phyloP scores from a whole-genome alignment of 176 grass and related monocot genomes.

The Typha latifolia region DNA sequence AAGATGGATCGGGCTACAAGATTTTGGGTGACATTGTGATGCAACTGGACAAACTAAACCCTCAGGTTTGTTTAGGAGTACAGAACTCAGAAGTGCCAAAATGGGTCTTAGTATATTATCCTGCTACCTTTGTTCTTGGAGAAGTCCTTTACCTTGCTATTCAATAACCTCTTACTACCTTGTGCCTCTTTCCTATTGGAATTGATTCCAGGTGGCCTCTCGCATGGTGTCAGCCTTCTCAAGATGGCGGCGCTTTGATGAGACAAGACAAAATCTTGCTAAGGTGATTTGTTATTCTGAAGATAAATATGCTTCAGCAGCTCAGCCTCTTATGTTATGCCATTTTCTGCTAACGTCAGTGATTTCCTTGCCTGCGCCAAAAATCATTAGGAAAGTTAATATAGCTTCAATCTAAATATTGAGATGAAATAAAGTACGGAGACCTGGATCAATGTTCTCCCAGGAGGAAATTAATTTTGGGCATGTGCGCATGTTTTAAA shows the following conservation, averaged over 20 bases:
- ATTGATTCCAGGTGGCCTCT: constrained; percentile 59
- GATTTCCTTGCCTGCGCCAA: no score
- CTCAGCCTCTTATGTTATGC: no score
- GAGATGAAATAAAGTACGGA: no score
- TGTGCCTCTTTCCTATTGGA: constrained; percentile 1
- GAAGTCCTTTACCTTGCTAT: not conserved
- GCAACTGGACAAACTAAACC: constrained; percentile 94
- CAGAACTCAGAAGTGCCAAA: not conserved
- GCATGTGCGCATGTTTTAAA: not conserved
- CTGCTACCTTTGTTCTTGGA: not conserved
- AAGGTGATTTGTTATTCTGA: constrained; percentile 34
- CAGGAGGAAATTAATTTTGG: no score
- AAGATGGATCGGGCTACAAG: constrained; percentile 95
- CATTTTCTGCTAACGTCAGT: no score
- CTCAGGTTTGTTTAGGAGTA: constrained; percentile 48
- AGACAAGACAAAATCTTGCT: constrained; percentile 68
- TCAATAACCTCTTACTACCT: not conserved
- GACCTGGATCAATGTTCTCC: no score
- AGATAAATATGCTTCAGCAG: no score
- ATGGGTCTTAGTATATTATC: not conserved
- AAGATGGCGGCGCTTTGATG: constrained; percentile 78
- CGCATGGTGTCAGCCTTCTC: constrained; percentile 94
- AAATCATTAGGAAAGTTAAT: no score
- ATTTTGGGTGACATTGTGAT: constrained; percentile 91
- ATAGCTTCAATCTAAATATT: no score